Base-by-base conservation (phyloP, 2,329 filamentous ascomycete genomes). In the Claviceps humidiphila region DNA sequence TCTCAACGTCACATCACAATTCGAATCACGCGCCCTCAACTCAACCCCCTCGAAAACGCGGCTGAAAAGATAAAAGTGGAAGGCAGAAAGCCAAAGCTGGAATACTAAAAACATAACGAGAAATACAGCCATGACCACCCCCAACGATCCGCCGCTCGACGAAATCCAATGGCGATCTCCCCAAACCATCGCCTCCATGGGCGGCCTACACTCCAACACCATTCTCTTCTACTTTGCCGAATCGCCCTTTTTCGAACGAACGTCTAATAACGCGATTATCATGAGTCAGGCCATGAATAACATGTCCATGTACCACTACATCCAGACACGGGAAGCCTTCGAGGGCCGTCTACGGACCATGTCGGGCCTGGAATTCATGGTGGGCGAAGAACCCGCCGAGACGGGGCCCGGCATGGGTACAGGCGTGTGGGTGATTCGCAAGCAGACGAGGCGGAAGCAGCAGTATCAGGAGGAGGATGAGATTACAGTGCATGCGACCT, bases 381-480 rank as follows among this genome's bases (percentile, higher is more conserved):
- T 85, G 50, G 79, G 78, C 40, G 77, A 84, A 61, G 78, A 82
- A 57, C 81, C 80, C 1, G 78, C 79, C 30, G 80, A 84, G 64
- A 80, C 75, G 59, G 77, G 73, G 0, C 79, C 78, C 0, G 79
- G 78, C n/a, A 81, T 78, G 42, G 81, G 81, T 46, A 84, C 81
- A 0, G 81, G 81, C 30, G 80, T 85, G 8, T 85, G 81, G 81
- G 78, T 84, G 30, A 83, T 85, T 58, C 76, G 80, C 60, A 85
- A 85, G 70, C 82, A 85, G 66, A 80, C 75, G 26, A 71, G 82
- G 49, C 72, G 76, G 55, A 82, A 82, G 67, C 69, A 73, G 14
- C 69, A 73, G 16, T 70, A 73, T 42, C 71, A 72, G 5, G 68
- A 72, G 14, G 76, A 80, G 26, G 80, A 82, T 57, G 79, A 82